Conservation (phyloP, 805 yeast species). For the Wickerhamomyces bovis region DNA sequence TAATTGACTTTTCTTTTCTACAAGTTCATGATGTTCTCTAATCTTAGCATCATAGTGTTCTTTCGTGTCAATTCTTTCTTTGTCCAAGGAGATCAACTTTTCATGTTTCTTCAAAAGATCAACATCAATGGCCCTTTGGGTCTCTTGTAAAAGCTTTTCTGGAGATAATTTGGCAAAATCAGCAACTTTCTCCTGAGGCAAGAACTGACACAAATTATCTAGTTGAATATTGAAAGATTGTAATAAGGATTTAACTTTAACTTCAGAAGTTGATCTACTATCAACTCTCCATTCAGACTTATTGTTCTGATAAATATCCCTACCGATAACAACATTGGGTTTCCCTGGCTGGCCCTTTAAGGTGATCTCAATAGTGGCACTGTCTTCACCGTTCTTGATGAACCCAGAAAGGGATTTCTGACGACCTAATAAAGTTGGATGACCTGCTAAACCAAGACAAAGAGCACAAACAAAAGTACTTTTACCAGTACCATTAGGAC, state of each 20-base stretch:
- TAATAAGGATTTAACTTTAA: conserved; percentile 39
- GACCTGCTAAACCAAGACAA: conserved; percentile 83
- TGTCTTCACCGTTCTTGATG: conserved; percentile 58
- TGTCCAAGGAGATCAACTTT: conserved; percentile 47
- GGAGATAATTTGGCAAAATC: conserved; percentile 82
- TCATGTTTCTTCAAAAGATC: conserved; percentile 53
- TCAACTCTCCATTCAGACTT: conserved; percentile 52
- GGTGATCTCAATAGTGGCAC: conserved; percentile 30
- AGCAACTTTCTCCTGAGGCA: conserved; percentile 94
- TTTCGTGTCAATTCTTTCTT: conserved; percentile 31
- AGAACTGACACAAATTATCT: conserved; percentile 86
- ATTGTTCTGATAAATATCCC: conserved; percentile 28
- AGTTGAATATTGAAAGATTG: conserved; percentile 66
- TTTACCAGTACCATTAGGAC: conserved; percentile 96
- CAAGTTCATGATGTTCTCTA: conserved; percentile 27
- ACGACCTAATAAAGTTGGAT: conserved; percentile 65
- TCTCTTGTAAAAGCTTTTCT: conserved; percentile 65
- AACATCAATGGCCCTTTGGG: conserved; percentile 75
- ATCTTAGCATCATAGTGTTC: conserved; percentile 29
- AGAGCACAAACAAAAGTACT: conserved; percentile 90
- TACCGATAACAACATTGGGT: conserved; percentile 35
- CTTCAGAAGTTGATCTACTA: conserved; percentile 34
- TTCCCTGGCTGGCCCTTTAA: conserved; percentile 29
- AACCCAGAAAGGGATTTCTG: conserved; percentile 55
- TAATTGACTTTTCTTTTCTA: conserved; percentile 30